These are phyloP conservation scores for Selaginella tamariscina DNA, from an alignment of 75 land plant species.

Conservation along the genomic window DNA sequence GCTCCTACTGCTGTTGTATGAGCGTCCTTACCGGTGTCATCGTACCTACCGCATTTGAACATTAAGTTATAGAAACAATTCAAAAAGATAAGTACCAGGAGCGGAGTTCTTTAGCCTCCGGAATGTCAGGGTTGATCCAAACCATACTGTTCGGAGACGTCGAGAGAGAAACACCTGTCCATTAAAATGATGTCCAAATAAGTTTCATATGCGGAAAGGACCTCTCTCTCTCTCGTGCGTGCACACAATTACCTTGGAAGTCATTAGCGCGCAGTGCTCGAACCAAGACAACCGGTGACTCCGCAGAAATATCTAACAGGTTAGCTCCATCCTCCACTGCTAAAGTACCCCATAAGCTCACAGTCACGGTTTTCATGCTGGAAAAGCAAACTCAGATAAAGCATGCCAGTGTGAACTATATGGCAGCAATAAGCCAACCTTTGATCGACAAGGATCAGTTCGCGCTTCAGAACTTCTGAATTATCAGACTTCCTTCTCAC, in stretches of 20 bases:
- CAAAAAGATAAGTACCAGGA: slow-evolving; percentile 41
- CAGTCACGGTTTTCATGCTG: slow-evolving; percentile 71
- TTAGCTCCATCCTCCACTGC: slow-evolving; percentile 63
- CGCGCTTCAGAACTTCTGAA: slow-evolving; percentile 85
- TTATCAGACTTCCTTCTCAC: slow-evolving; percentile 69
- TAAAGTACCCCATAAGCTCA: slow-evolving; percentile 79
- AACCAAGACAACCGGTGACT: slow-evolving; percentile 54
- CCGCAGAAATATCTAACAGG: slow-evolving; percentile 52
- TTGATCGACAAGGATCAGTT: slow-evolving; percentile 75
- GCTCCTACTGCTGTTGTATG: slow-evolving; percentile 57
- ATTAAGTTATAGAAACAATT: not conserved
- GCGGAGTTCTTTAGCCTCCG: slow-evolving; percentile 62
- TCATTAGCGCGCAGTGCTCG: slow-evolving; percentile 69
- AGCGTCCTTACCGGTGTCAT: slow-evolving; percentile 51
- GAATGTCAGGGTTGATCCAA: slow-evolving; percentile 58
- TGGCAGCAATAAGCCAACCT: slow-evolving; percentile 43
- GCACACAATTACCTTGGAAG: slow-evolving; percentile 63
- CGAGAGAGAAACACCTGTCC: slow-evolving; percentile 71
- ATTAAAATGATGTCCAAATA: not conserved
- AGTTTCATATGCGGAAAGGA: not conserved
- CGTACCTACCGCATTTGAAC: slow-evolving; percentile 44
- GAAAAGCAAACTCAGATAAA: no score
- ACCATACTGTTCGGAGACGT: slow-evolving; percentile 49
- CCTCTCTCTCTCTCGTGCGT: no score
- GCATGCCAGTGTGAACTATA: no score